Evolutionary conservation across 441 rosid genomes (phyloP), one percentile per base, ranked within the genome.

Genomic region (Corymbia citriodora): DNA sequence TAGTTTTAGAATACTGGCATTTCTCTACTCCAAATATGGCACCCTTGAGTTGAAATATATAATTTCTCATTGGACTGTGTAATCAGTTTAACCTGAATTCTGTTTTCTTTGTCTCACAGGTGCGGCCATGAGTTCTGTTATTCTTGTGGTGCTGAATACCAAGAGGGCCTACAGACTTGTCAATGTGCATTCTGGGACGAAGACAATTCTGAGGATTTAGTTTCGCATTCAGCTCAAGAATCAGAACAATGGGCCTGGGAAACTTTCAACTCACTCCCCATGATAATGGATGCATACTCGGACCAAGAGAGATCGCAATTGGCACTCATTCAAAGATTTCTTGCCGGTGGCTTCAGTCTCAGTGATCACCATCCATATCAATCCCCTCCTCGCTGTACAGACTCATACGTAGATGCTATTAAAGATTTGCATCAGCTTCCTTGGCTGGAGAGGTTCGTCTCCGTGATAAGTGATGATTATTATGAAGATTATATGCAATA

Each of bases 211-310:
- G 99, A 92, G 63, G 96, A 94, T 89, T 92, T 91, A 87, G 90
- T 91, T 48, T 90, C 91, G 27, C 95, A 92, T 87, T 95, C 96
- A 89, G 94, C 93, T 63, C 99, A 96, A 91, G 99, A 96, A 93
- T 94, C 97, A 29, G 99, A 98, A 91, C 99, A 96, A 92, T 98
- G 99, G 98, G 97, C 98, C 48, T 96, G 98, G 97, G 99, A 96
- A 93, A 96, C 98, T 88, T 96, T 96, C 93, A 96, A 94, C 92
- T 95, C 99, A 55, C 93, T 96, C 68, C 99, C 99, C 29, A 94
- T 96, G 89, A 93, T 95, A 89, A 96, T 93, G 95, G 99, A 98
- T 88, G 98, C 99, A 6, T 98, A 98, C 93, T 95, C 99, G 0
- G 99, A 97, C 88, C 99, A 98, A 93, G 99, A 98, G 93, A 95